Evolutionary conservation across 768 basidiomycete genomes (phyloP).

Genomic region (Tubosaeta sp.): DNA sequence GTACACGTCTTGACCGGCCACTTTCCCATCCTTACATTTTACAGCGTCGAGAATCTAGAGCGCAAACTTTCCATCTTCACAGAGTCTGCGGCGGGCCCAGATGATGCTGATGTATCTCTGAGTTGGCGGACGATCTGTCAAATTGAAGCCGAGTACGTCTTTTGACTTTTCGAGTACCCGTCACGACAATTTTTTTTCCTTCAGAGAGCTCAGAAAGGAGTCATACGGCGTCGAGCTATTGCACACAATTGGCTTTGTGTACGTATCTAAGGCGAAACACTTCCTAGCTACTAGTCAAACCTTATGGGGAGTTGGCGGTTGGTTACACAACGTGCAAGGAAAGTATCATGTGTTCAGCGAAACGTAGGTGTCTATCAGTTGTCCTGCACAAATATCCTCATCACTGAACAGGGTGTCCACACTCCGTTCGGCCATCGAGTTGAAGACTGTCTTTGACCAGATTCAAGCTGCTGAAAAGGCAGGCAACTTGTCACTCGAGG

Average conservation of each 20-base stretch:
- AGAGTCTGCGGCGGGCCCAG: conserved; percentile 69
- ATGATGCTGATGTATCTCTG: conserved; percentile 62
- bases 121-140: conserved; percentile 78
- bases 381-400: conserved; percentile 1
- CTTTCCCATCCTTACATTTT: neutral
- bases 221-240: conserved; percentile 85
- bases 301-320: conserved; percentile 81
- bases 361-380: conserved; percentile 54
- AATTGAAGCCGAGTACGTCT: conserved; percentile 75
- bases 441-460: conserved; percentile 88
- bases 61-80: conserved; percentile 85
- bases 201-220: conserved; percentile 76
- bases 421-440: conserved; percentile 78
- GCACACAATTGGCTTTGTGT: conserved; percentile 84
- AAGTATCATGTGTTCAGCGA: conserved; percentile 94
- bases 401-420: conserved; percentile 63
- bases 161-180: neutral
- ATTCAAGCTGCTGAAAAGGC: conserved; percentile 87
- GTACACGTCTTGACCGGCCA: neutral
- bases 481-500: conserved; percentile 73
- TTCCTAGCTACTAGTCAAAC: conserved; percentile 70
- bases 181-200: conserved; percentile 3
- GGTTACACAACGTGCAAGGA: conserved; percentile 88
- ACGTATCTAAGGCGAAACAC: conserved; percentile 77
- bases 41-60: conserved; percentile 62